Conservation (phyloP, 2,329 filamentous ascomycete species). For the Paecilomyces dactylethromorphus region DNA sequence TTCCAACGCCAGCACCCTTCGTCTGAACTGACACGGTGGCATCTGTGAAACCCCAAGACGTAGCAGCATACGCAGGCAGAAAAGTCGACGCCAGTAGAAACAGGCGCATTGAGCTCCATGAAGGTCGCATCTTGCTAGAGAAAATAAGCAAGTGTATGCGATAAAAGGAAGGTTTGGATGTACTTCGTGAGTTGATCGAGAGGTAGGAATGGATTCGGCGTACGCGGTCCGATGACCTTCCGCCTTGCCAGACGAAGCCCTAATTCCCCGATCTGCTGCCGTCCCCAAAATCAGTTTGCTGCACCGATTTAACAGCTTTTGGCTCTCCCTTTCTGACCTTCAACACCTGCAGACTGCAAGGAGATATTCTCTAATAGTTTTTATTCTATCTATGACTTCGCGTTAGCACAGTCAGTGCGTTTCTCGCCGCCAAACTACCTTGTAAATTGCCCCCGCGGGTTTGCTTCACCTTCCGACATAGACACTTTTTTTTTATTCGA, state of each 20-base stretch:
- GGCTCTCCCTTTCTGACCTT: neutral
- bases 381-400: conserved; percentile 1
- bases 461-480: conserved; percentile 9
- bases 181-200: neutral
- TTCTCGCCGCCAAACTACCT: neutral
- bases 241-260: conserved; percentile 24
- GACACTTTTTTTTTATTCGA: conserved; percentile 7
- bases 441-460: neutral
- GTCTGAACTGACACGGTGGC: conserved; percentile 53
- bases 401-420: neutral
- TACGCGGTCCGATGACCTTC: conserved; percentile 22
- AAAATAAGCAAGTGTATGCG: conserved; percentile 5
- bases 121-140: conserved; percentile 27
- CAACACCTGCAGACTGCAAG: neutral
- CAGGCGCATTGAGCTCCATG: conserved; percentile 27
- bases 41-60: conserved; percentile 58
- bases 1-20: conserved; percentile 53
- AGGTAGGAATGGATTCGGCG: conserved; percentile 14
- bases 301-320: neutral
- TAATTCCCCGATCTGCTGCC: conserved; percentile 24
- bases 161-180: conserved; percentile 2
- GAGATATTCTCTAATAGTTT: neutral
- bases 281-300: neutral
- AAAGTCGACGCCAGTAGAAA: conserved; percentile 30
- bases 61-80: conserved; percentile 38